Base-by-base conservation (phyloP, 805 yeast species). In the Blastobotrys terrestris region DNA sequence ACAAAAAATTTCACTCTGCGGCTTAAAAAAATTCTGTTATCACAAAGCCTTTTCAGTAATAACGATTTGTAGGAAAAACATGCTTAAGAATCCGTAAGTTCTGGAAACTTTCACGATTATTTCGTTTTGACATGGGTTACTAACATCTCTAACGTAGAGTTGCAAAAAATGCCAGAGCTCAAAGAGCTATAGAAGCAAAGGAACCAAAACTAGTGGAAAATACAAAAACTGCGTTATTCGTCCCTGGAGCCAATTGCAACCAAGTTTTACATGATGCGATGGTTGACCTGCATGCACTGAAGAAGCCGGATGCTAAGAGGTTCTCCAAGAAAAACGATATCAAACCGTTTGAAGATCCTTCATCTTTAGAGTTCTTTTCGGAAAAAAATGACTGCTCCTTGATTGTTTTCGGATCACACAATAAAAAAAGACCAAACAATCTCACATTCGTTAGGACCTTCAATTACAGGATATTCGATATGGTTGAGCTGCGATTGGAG, bases 121-220 rank as follows among this genome's bases (percentile, higher is more conserved):
- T 21, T 44, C 31, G n/a, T n/a, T n/a, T n/a, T n/a, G n/a, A n/a
- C n/a, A n/a, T n/a, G n/a, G n/a, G n/a, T n/a, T 4, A 14, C 16
- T 14, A 21, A 44, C 26, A 14, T 16, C 20, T 13, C 46, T 4
- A 3, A 19, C 11, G 3, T 20, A 44, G 46, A 15, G 21, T 21
- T 61, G 98, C 99, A 39, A 91, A 90, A 73, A 94, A 85, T 66
- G 96, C 96, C 51, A 89, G 98, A 66, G 81, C 97, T 52, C 94
- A 94, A 74, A 83, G 99, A 71, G 98, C 96, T 4, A 67, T 91
- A 58, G 96, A 90, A 57, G 85, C 86, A 63, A 85, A 82, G 62
- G 96, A 90, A 63, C 81, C 97, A 50, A 92, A 90, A 71, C 69
- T 89, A 46, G 85, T 85, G 6, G 99, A 94, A 69, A 91, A 94